phyloP scores from a whole-genome alignment of 257 asterid genomes.

The Solanum commersonii region DNA sequence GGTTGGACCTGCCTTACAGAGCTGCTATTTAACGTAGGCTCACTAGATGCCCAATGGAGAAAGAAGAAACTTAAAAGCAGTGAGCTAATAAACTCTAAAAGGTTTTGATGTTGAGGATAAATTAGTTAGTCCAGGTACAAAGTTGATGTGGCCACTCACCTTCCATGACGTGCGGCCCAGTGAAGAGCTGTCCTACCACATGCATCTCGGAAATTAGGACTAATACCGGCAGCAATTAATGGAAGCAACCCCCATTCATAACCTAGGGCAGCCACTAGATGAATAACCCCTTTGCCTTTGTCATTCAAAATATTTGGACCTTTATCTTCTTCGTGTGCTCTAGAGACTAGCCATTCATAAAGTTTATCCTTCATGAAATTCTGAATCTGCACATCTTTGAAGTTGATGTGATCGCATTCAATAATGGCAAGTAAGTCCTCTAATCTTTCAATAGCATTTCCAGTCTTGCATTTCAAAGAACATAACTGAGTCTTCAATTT shows the following conservation, averaged over 20 bases:
- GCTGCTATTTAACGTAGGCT: neutral
- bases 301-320: slow-evolving; percentile 17
- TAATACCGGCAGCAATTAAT: slow-evolving; percentile 8
- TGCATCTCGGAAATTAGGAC: slow-evolving; percentile 22
- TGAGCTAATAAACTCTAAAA: neutral
- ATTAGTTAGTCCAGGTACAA: neutral
- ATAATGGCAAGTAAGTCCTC: neutral
- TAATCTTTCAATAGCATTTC: neutral
- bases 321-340: slow-evolving; percentile 19
- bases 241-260: slow-evolving; percentile 15
- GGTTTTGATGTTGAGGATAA: neutral
- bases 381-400: slow-evolving; percentile 7
- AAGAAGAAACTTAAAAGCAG: neutral
- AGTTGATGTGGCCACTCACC: slow-evolving; percentile 2
- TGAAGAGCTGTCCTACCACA: slow-evolving; percentile 26
- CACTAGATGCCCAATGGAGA: neutral
- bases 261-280: slow-evolving; percentile 23
- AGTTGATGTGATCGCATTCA: neutral
- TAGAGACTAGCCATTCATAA: slow-evolving; percentile 15
- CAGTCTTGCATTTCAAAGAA: neutral
- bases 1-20: neutral
- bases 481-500: slow-evolving; percentile 1
- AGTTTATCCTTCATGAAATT: slow-evolving; percentile 10
- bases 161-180: slow-evolving; percentile 23
- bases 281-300: slow-evolving; percentile 19